A percentile compares a stretch with the other conserved stretches of the same genome.
phyloP scores from a whole-genome alignment of 2,329 filamentous ascomycete species.

The Karstenula rhodostoma region DNA sequence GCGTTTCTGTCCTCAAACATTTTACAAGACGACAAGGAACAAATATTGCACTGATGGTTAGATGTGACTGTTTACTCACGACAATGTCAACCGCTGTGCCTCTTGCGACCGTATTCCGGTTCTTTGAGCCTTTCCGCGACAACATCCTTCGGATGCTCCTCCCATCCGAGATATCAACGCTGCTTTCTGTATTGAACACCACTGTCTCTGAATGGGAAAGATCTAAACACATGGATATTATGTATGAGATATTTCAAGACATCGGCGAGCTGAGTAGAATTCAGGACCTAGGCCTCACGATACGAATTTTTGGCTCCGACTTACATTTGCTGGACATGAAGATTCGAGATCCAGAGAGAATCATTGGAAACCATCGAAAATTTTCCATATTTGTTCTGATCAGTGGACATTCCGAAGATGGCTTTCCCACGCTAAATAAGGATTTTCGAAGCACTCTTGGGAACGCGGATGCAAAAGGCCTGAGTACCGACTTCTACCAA shows the following conservation, averaged over 20 bases:
- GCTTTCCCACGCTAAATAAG: neutral
- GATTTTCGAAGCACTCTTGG: neutral
- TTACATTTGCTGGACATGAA: neutral
- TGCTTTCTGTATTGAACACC: neutral
- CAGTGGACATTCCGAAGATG: neutral
- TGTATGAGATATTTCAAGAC: conserved; percentile 13
- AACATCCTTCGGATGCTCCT: conserved; percentile 7
- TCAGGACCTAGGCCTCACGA: neutral
- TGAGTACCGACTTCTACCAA: neutral
- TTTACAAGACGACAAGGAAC: too few species aligned
- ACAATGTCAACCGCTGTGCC: too few species aligned
- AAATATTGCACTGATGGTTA: too few species aligned
- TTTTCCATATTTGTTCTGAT: neutral
- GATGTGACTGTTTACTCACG: too few species aligned
- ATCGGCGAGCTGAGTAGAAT: neutral
- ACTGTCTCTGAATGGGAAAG: conserved; percentile 4
- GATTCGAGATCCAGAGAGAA: conserved; percentile 1
- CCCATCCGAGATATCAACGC: conserved; percentile 1
- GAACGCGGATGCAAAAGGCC: neutral
- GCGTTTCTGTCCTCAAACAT: too few species aligned
- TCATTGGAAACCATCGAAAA: neutral
- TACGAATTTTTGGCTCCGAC: conserved; percentile 6
- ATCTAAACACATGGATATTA: conserved; percentile 6
- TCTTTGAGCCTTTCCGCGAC: conserved; percentile 1
- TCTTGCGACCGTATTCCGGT: too few species aligned